phyloP scores from a whole-genome alignment of 768 basidiomycete genomes.

The Lenzites betulinus region DNA sequence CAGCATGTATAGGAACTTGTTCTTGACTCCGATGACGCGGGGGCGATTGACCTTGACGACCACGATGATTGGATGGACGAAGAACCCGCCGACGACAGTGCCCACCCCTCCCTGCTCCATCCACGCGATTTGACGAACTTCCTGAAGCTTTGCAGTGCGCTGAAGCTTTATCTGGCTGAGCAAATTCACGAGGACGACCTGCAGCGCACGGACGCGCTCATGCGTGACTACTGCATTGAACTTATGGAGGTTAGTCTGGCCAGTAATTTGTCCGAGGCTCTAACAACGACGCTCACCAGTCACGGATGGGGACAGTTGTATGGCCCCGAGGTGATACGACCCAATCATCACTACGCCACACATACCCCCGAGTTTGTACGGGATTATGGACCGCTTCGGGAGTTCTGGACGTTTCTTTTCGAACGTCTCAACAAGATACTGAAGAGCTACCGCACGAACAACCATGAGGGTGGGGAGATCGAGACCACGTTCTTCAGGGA shows the following conservation, averaged over 20 bases:
- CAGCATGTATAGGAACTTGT: slow-evolving; percentile 2
- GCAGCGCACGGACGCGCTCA: slow-evolving; percentile 14
- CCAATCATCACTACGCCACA: slow-evolving; percentile 41
- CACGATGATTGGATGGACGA: not conserved
- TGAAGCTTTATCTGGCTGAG: slow-evolving; percentile 12
- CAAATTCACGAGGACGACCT: slow-evolving; percentile 1
- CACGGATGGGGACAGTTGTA: slow-evolving; percentile 30
- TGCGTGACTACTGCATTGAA: slow-evolving; percentile 27
- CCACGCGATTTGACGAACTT: slow-evolving; percentile 8
- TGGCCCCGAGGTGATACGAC: slow-evolving; percentile 33
- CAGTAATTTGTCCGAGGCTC: not conserved
- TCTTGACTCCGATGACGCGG: slow-evolving; percentile 7
- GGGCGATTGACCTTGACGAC: not conserved
- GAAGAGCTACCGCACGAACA: slow-evolving; percentile 31
- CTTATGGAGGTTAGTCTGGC: slow-evolving; percentile 26
- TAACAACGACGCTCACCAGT: slow-evolving; percentile 1
- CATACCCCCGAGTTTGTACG: slow-evolving; percentile 31
- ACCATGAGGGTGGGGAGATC: slow-evolving; percentile 31
- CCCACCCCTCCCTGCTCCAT: not conserved
- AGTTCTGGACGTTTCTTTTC: slow-evolving; percentile 38
- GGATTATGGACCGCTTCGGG: slow-evolving; percentile 39
- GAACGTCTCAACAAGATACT: slow-evolving; percentile 37
- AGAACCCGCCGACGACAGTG: not conserved
- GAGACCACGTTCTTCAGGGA: slow-evolving; percentile 33
- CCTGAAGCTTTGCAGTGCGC: slow-evolving; percentile 10